Evolutionary conservation across 108 stramenopile species (phyloP), one percentile per base, ranked within the genome.

Genomic region (Fragilaria crotonensis): DNA sequence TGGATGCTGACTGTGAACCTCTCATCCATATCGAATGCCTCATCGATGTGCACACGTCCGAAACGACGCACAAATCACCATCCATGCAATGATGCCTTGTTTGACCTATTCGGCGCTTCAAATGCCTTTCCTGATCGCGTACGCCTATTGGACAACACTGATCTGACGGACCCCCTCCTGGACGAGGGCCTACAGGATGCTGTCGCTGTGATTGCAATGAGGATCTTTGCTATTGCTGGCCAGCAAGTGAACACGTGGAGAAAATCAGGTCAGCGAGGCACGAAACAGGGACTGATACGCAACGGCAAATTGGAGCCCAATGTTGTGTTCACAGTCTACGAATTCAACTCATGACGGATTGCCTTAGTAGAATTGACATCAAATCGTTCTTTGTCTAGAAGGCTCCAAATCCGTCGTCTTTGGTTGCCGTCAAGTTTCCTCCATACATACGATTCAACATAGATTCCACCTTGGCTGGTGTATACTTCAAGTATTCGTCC

Each of bases 401-500:
- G n/a, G n/a, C n/a, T n/a, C n/a, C n/a, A n/a, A 41, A 41, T 41
- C 36, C 36, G 14, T 41, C 36, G 11, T 41, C 36, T 41, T 41
- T 41, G 11, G 36, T 41, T 7, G 36, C 36, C 7, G 36, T 41
- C 36, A 41, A 41, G 36, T 41, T 41, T 41, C 36, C 36, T 11
- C 36, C 36, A 51, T 76, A 79, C 54, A 79, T 25, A 3, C 63
- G 29, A 25, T 53, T 48, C 64, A 82, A 48, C 76, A 75, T 61
- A 0, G 64, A 59, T 26, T 76, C 85, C 45, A 87, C 73, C 65
- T 76, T 81, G 31, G 70, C 64, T 1, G 91, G 91, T 17, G 63
- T 57, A 54, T 87, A 89, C 70, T 89, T 89, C 19, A 87, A 73
- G 62, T 93, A 93, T 17, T 80, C 75, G 5, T 83, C 75, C 64